Evolutionary conservation across 148 eudicot species (phyloP), one percentile per base, ranked within the genome.

Genomic region (Cornus florida): DNA sequence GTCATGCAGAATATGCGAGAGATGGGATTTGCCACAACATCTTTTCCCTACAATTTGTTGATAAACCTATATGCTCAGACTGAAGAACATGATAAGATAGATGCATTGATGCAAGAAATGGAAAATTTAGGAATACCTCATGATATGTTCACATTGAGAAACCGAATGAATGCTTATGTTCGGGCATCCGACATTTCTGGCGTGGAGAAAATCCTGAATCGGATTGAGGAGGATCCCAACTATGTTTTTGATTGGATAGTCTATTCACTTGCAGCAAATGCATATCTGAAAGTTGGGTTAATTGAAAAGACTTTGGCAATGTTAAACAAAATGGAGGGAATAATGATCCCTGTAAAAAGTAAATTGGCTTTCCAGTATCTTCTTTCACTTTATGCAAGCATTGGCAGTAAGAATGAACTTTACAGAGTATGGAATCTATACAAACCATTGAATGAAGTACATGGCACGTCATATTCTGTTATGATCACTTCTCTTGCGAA

Each of bases 291-390:
- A 66, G 32, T 66, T 67, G 69, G 33, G 69, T 12, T 67, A 67
- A 67, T 67, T 23, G 69, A 67, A 24, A 67, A 67, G 35, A 35
- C 69, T 67, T 67, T 23, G 28, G 33, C 32, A 67, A 24, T 67
- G 32, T 28, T 67, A 12, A 67, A 67, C 31, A 67, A 24, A 67
- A 67, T 67, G 69, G 69, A 67, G 33, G 69, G 69, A 57, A 57
- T 1, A 57, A 13, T 57, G 62, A 3, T 19, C 17, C 4, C 20
- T 57, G 19, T 13, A 16, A 57, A 5, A 57, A 57, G 20, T 2
- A 57, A 57, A 57, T 13, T 3, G 4, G 17, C 62, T 57, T 16
- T 57, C 62, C 20, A 13, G 20, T 5, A 57, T 57, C 62, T 57
- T 57, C 19, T 57, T 57, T 57, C 62, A 13, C 62, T 13, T 5